Conservation (phyloP, 352 stramenopile species). For the Phytophthora nicotianae region DNA sequence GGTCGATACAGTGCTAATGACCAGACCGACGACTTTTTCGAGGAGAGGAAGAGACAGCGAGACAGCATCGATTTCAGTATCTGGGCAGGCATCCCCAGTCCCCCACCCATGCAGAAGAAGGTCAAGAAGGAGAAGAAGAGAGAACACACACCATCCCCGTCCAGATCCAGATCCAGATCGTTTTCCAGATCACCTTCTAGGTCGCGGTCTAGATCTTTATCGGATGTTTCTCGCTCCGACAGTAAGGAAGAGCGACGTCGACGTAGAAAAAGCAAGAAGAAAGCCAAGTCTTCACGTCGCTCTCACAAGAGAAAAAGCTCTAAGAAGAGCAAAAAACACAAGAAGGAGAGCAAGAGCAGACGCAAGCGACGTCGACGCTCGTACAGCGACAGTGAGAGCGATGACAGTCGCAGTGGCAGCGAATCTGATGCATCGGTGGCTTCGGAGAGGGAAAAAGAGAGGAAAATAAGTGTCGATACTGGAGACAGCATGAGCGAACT, state of each 20-base stretch:
- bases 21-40: slow-evolving; percentile 73
- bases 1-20: slow-evolving; percentile 28
- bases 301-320: slow-evolving; percentile 52
- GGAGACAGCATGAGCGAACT: slow-evolving; percentile 15
- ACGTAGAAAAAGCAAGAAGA: slow-evolving; percentile 44
- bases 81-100: slow-evolving; percentile 76
- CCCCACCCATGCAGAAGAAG: slow-evolving; percentile 54
- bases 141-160: slow-evolving; percentile 13
- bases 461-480: slow-evolving; percentile 20
- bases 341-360: slow-evolving; percentile 36
- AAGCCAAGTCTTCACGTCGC: slow-evolving; percentile 36
- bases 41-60: slow-evolving; percentile 71
- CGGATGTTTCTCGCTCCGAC: slow-evolving; percentile 34
- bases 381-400: slow-evolving; percentile 36
- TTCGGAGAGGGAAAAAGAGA: slow-evolving; percentile 34
- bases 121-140: slow-evolving; percentile 49
- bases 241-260: slow-evolving; percentile 40
- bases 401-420: slow-evolving; percentile 28
- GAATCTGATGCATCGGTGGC: slow-evolving; percentile 30
- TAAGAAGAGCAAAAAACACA: slow-evolving; percentile 41
- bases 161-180: slow-evolving; percentile 20
- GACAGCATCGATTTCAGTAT: slow-evolving; percentile 71
- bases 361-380: slow-evolving; percentile 32
- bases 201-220: slow-evolving; percentile 28
- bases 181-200: slow-evolving; percentile 10